A percentile compares a stretch with the other conserved stretches of the same genome.
These are phyloP conservation scores for Phytopythium mirpurense DNA, from an alignment of 352 stramenopile species.

Conservation along the genomic window DNA sequence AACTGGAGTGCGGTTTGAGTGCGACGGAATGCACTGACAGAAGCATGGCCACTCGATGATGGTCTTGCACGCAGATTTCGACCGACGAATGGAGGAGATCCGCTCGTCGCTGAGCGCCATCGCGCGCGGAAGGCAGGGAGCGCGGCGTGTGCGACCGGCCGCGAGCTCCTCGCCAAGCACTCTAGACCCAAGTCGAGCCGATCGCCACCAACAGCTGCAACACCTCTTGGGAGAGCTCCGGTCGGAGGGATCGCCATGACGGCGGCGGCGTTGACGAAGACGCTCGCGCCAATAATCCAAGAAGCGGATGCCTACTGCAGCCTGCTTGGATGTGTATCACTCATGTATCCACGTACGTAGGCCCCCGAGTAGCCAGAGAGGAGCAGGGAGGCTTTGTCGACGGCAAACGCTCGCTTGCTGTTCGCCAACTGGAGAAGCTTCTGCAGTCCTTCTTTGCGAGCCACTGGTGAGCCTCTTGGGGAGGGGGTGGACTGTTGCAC, in stretches of 20 bases:
- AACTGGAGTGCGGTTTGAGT: too few species aligned
- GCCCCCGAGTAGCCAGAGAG: too few species aligned
- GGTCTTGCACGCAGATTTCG: conserved; percentile 45
- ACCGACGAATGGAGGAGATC: conserved; percentile 70
- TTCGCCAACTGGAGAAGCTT: too few species aligned
- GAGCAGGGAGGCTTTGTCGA: too few species aligned
- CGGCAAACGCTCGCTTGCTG: too few species aligned
- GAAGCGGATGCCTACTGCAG: neutral
- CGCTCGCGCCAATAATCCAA: neutral
- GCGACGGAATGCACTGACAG: too few species aligned
- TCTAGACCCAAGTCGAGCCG: neutral
- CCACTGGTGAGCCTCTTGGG: too few species aligned
- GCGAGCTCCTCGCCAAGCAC: neutral
- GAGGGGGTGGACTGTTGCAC: too few species aligned
- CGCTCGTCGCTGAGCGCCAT: conserved; percentile 56
- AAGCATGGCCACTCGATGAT: too few species aligned
- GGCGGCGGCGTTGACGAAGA: neutral
- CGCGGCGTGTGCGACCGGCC: neutral
- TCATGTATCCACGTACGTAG: too few species aligned
- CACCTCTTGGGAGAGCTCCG: conserved; percentile 12
- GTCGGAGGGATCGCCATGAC: neutral
- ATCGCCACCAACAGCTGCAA: conserved; percentile 30
- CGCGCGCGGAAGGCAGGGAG: conserved; percentile 17
- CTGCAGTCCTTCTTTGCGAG: too few species aligned
- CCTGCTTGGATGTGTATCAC: too few species aligned